Evolutionary conservation across 1,139 yeast species (phyloP).

Genomic region (Magnusiomyces suaveolens): DNA sequence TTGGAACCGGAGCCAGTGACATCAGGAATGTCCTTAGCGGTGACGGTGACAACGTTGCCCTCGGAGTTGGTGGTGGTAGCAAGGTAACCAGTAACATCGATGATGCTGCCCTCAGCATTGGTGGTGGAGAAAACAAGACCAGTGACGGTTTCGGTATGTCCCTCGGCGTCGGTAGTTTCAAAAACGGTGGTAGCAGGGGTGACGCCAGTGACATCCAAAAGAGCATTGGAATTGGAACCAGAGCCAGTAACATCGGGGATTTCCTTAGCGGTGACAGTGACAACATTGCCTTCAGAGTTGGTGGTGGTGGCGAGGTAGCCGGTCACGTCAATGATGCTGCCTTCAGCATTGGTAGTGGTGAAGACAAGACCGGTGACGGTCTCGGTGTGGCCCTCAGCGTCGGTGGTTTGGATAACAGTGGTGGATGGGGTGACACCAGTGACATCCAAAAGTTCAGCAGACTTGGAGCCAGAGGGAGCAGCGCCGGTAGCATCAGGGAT

Average conservation of each 20-base stretch:
- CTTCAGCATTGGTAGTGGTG: neutral
- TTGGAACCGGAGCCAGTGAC: neutral
- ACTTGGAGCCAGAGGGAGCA: neutral
- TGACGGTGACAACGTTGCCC: neutral
- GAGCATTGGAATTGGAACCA: neutral
- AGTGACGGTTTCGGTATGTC: neutral
- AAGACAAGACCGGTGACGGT: neutral
- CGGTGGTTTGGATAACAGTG: neutral
- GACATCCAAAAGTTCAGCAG: neutral
- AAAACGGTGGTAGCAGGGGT: neutral
- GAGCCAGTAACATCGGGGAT: neutral
- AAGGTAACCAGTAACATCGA: slow-evolving; percentile 1
- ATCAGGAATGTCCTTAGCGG: neutral
- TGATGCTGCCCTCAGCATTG: neutral
- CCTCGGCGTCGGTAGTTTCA: too few relatives aligned
- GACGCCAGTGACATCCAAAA: neutral
- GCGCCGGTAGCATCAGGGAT: neutral
- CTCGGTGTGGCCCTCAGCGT: neutral
- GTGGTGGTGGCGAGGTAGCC: neutral
- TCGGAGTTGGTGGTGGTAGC: slow-evolving; percentile 1
- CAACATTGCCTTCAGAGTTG: neutral
- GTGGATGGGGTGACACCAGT: neutral
- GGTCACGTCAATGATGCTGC: neutral
- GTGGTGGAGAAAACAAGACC: slow-evolving; percentile 4
- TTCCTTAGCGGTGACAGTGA: neutral